These are phyloP conservation scores for Acanthamoeba castellanii DNA, from an alignment of 208 protist genomes.

Conservation along the genomic window DNA sequence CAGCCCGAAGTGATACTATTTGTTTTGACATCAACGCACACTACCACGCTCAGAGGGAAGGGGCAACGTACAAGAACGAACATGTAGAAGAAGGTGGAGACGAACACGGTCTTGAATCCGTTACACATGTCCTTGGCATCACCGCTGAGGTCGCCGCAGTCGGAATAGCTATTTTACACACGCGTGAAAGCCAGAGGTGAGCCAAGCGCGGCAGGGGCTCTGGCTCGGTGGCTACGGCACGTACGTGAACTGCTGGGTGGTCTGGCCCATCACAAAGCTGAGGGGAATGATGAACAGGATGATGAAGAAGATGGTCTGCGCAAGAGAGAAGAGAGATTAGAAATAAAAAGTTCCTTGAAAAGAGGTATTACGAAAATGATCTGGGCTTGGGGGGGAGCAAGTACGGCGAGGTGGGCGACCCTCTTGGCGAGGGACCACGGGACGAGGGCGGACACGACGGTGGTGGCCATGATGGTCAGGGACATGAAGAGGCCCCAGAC, in stretches of 20 bases:
- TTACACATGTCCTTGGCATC: slow-evolving; percentile 29
- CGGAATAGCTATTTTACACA: not conserved
- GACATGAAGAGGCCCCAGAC: slow-evolving; percentile 23
- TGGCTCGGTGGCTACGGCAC: not conserved
- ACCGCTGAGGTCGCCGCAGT: not conserved
- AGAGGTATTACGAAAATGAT: not conserved
- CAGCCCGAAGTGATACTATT: no score
- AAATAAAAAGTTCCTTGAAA: not conserved
- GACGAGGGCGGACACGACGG: not conserved
- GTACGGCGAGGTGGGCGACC: not conserved
- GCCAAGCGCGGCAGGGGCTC: not conserved
- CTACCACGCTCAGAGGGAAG: not conserved
- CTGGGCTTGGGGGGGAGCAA: not conserved
- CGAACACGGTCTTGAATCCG: slow-evolving; percentile 18
- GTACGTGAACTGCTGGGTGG: not conserved
- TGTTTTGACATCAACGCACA: no score
- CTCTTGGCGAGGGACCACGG: not conserved
- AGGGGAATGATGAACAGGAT: slow-evolving; percentile 33
- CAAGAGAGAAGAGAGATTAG: not conserved
- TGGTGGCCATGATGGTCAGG: slow-evolving; percentile 24
- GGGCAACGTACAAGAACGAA: slow-evolving; percentile 10
- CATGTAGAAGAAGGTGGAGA: slow-evolving; percentile 42
- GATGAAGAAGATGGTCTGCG: slow-evolving; percentile 35
- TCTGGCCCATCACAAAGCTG: slow-evolving; percentile 25
- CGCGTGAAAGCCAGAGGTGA: not conserved